phyloP scores from a whole-genome alignment of 2,329 filamentous ascomycete genomes.

The Blastomyces parvus region DNA sequence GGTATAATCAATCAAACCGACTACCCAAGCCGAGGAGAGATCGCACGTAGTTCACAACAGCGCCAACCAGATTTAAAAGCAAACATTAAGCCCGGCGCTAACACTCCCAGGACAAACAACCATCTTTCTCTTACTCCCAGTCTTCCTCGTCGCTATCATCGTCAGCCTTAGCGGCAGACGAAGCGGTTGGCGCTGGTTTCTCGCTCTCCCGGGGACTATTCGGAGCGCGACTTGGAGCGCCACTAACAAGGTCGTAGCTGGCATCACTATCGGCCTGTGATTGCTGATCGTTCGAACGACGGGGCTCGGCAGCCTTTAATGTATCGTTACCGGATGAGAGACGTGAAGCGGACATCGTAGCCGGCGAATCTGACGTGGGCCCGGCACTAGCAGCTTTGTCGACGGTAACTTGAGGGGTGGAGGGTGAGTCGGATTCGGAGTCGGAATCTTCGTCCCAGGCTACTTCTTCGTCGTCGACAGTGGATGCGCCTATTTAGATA shows the following conservation, averaged over 20 bases:
- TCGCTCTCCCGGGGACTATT: conserved; percentile 50
- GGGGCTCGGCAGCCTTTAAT: conserved; percentile 56
- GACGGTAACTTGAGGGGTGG: conserved; percentile 37
- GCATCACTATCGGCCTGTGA: conserved; percentile 88
- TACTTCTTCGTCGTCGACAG: conserved; percentile 57
- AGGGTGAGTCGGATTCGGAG: conserved; percentile 37
- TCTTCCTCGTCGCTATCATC: conserved; percentile 64
- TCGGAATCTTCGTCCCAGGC: conserved; percentile 65
- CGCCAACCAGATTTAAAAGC: not conserved
- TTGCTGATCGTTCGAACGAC: conserved; percentile 74
- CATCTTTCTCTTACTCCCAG: conserved; percentile 52
- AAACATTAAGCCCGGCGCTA: not conserved
- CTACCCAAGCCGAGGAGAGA: not conserved
- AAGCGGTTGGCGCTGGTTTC: conserved; percentile 43
- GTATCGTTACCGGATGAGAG: conserved; percentile 30
- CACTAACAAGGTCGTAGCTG: conserved; percentile 89
- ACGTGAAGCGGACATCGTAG: conserved; percentile 22
- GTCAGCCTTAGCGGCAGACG: conserved; percentile 36
- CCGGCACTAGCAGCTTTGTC: conserved; percentile 22
- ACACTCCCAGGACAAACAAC: not conserved
- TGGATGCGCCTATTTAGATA: conserved; percentile 24
- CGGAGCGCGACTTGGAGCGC: conserved; percentile 67
- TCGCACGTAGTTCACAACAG: not conserved
- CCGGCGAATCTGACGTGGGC: conserved; percentile 20
- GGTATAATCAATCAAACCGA: not conserved